phyloP scores from a whole-genome alignment of 257 asterid genomes.

The Cynanchum wilfordii region DNA sequence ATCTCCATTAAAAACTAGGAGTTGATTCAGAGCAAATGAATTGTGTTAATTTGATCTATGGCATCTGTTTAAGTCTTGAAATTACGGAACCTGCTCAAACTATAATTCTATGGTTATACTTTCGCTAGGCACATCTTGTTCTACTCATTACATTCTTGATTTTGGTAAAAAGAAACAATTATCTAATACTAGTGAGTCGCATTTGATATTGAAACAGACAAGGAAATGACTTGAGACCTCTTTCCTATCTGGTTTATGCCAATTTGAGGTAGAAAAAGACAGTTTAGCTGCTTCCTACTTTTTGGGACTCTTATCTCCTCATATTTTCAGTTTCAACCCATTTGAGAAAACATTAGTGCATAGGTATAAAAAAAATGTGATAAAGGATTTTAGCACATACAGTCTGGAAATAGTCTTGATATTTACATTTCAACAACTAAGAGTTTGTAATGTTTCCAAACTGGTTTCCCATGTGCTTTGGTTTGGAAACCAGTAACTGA shows the following conservation, averaged over 20 bases:
- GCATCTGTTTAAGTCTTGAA: background rate
- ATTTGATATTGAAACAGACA: background rate
- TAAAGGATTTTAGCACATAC: too few species aligned
- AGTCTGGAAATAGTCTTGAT: too few species aligned
- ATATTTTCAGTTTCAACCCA: too few species aligned
- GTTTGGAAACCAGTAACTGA: background rate
- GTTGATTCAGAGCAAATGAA: background rate
- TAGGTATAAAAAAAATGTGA: too few species aligned
- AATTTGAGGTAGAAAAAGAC: too few species aligned
- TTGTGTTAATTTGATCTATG: background rate
- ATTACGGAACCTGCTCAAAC: background rate
- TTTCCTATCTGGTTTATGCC: too few species aligned
- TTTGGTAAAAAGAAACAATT: background rate
- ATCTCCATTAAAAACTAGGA: background rate
- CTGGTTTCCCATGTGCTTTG: background rate
- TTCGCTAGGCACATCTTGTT: background rate
- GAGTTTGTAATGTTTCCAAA: background rate
- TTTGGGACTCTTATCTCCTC: too few species aligned
- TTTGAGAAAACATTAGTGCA: too few species aligned
- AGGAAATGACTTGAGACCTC: background rate
- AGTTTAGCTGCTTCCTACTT: too few species aligned
- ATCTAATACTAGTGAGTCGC: background rate
- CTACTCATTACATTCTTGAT: background rate
- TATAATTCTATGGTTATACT: background rate
- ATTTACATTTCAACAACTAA: too few species aligned